These are phyloP conservation scores for Omphalea diandra DNA, from an alignment of 441 rosid genomes.

Conservation along the genomic window DNA sequence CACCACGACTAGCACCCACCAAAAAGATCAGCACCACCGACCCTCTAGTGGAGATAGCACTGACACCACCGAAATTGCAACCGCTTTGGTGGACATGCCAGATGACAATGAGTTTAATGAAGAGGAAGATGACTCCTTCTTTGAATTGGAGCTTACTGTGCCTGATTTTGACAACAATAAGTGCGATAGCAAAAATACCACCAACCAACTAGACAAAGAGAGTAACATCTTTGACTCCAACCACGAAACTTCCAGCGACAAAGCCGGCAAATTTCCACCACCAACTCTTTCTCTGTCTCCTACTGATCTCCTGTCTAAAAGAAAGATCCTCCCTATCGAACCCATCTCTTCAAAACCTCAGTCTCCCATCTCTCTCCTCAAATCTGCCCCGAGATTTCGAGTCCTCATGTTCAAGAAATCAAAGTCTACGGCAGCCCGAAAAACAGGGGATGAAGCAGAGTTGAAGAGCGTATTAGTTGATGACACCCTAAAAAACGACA, in stretches of 20 bases:
- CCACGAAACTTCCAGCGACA: conserved; percentile 17
- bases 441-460: conserved; percentile 27
- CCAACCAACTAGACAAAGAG: conserved; percentile 16
- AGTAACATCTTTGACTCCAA: conserved; percentile 26
- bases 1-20: conserved; percentile 1
- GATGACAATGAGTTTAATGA: conserved; percentile 46
- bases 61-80: conserved; percentile 33
- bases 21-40: conserved; percentile 13
- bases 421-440: conserved; percentile 30
- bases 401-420: conserved; percentile 63
- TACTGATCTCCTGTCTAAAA: conserved; percentile 39
- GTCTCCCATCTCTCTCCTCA: conserved; percentile 64
- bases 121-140: conserved; percentile 85
- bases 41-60: conserved; percentile 24
- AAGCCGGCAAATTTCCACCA: conserved; percentile 18
- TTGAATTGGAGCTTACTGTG: conserved; percentile 73
- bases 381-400: conserved; percentile 73
- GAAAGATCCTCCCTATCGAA: conserved; percentile 70
- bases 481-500: conserved; percentile 26
- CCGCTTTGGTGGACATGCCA: conserved; percentile 20
- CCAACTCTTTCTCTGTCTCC: conserved; percentile 37
- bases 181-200: conserved; percentile 14
- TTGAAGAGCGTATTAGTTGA: conserved; percentile 12
- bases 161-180: conserved; percentile 32
- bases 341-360: conserved; percentile 44